phyloP scores from a whole-genome alignment of 805 yeast species.

The Candida patagonica region DNA sequence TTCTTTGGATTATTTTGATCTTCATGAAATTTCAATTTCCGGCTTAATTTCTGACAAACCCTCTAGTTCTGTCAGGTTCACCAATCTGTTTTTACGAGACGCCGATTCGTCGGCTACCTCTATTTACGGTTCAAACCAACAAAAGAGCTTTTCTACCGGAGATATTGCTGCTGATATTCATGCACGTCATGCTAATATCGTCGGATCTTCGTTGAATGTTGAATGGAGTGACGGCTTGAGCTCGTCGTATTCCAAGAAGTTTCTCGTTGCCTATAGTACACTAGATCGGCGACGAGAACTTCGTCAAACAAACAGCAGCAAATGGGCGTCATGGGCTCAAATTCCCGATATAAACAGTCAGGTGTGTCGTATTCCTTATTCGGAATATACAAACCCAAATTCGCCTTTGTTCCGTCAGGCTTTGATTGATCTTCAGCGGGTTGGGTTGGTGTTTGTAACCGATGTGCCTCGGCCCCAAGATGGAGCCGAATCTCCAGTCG shows the following conservation, averaged over 20 bases:
- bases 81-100: constrained; percentile 48
- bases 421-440: constrained; percentile 39
- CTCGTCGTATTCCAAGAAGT: constrained; percentile 36
- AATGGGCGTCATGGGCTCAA: constrained; percentile 11
- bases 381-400: constrained; percentile 34
- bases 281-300: constrained; percentile 29
- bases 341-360: constrained; percentile 16
- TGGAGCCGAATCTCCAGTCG: constrained; percentile 28
- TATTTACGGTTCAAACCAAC: constrained; percentile 47
- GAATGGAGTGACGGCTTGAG: constrained; percentile 41
- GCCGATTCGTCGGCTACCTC: constrained; percentile 42
- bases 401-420: constrained; percentile 31
- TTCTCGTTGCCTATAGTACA: constrained; percentile 38
- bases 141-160: constrained; percentile 58
- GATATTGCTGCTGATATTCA: constrained; percentile 27
- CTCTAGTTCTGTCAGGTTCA: constrained; percentile 11
- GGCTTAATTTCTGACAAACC: constrained; percentile 9
- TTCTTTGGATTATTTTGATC: constrained; percentile 10
- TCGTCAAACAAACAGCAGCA: constrained; percentile 25
- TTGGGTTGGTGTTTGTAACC: constrained; percentile 50
- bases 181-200: constrained; percentile 24
- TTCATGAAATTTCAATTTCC: constrained; percentile 6
- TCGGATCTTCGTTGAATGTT: constrained; percentile 31
- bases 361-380: constrained; percentile 24
- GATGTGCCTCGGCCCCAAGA: constrained; percentile 37